Evolutionary conservation across 2,329 filamentous ascomycete genomes (phyloP).

Genomic region (Fusarium avenaceum): DNA sequence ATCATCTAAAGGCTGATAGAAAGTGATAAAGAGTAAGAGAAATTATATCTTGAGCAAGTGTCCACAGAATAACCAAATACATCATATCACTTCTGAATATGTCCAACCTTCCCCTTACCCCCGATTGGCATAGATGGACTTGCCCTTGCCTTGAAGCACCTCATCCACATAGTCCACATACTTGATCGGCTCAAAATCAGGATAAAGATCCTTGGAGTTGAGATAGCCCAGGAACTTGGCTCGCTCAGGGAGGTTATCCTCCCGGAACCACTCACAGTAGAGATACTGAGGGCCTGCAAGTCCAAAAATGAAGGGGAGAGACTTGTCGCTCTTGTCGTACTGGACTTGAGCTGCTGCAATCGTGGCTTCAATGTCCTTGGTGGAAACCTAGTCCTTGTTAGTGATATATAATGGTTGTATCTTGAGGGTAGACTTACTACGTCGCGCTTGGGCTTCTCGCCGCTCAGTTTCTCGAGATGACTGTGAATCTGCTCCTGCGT

Average conservation of each 20-base stretch:
- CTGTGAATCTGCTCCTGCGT: slow-evolving; percentile 62
- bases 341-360: slow-evolving; percentile 14
- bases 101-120: neutral
- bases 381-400: slow-evolving; percentile 18
- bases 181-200: slow-evolving; percentile 24
- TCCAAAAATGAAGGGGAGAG: neutral
- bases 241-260: slow-evolving; percentile 33
- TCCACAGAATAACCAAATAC: neutral
- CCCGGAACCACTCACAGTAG: slow-evolving; percentile 35
- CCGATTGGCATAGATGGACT: slow-evolving; percentile 19
- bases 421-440: slow-evolving; percentile 6
- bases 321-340: slow-evolving; percentile 18
- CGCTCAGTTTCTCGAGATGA: slow-evolving; percentile 61
- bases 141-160: slow-evolving; percentile 24
- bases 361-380: slow-evolving; percentile 15
- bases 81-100: neutral
- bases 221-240: slow-evolving; percentile 36
- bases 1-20: no score
- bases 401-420: neutral
- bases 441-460: slow-evolving; percentile 59
- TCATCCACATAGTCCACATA: slow-evolving; percentile 36
- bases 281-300: slow-evolving; percentile 30
- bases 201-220: slow-evolving; percentile 33
- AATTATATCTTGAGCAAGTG: neutral
- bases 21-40: no score